A percentile compares a stretch with the other conserved stretches of the same genome.
Conservation (phyloP, 371 early-diverging fungal species). For the Mucor plumbeus region DNA sequence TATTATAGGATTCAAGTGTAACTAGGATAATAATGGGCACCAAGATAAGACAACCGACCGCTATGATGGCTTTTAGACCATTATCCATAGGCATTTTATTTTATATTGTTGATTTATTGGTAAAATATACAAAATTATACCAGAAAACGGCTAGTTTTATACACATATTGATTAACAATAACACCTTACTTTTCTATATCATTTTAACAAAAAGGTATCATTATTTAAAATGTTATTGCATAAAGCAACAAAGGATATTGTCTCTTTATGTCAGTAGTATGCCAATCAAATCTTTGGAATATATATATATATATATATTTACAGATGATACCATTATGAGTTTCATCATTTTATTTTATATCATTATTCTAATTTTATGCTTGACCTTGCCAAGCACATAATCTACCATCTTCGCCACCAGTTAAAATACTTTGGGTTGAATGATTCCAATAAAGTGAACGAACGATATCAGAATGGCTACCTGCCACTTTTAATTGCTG, state of each 20-base stretch:
- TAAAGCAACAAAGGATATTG: no score
- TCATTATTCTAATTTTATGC: not conserved
- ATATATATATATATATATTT: no score
- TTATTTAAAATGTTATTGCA: no score
- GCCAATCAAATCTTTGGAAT: not conserved
- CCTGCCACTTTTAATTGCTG: constrained; percentile 54
- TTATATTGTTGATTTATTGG: not conserved
- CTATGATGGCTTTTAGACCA: not conserved
- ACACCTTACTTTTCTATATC: no score
- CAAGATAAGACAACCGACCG: not conserved
- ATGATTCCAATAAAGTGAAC: constrained; percentile 73
- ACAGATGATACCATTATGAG: not conserved
- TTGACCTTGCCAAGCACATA: constrained; percentile 70
- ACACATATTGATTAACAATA: no score
- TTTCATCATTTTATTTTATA: not conserved
- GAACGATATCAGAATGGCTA: constrained; percentile 75
- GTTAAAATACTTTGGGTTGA: constrained; percentile 61
- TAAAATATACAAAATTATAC: not conserved
- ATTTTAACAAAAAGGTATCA: no score
- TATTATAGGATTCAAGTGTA: not conserved
- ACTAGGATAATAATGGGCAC: not conserved
- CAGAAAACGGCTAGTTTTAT: no score
- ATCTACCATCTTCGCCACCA: constrained; percentile 79
- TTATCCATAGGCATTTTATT: not conserved
- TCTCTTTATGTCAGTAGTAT: no score